Conservation (phyloP, 441 rosid species). For the Capsella rubella region DNA sequence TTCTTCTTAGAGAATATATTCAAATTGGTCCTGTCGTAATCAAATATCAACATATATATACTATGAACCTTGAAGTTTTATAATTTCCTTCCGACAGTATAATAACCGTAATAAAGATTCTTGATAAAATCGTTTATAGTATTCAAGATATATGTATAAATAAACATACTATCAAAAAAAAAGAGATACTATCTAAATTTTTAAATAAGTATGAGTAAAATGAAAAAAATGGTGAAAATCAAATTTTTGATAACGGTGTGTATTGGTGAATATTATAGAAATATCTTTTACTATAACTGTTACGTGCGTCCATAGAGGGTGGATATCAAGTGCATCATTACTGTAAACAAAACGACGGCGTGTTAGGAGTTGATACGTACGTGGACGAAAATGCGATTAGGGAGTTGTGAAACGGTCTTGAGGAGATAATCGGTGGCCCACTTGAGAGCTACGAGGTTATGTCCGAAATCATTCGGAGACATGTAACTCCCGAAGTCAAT, state of each 20-base stretch:
- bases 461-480: conserved; percentile 63
- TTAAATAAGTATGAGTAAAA: background rate
- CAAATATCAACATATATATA: background rate
- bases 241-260: background rate
- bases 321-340: background rate
- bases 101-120: background rate
- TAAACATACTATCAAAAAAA: too few species aligned
- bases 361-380: conserved; percentile 44
- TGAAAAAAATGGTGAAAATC: background rate
- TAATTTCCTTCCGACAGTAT: background rate
- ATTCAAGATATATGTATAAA: background rate
- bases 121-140: background rate
- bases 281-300: conserved; percentile 8
- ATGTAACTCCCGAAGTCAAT: conserved; percentile 74
- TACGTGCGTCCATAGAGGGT: conserved; percentile 10
- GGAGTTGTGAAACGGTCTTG: conserved; percentile 78
- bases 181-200: background rate
- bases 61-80: background rate
- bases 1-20: conserved; percentile 7
- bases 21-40: background rate
- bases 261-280: background rate
- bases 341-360: conserved; percentile 11
- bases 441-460: conserved; percentile 60
- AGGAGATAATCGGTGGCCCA: conserved; percentile 90
- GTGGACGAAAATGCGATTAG: conserved; percentile 90